Conservation (phyloP, 2,329 filamentous ascomycete species). For the Trichophyton equinum region DNA sequence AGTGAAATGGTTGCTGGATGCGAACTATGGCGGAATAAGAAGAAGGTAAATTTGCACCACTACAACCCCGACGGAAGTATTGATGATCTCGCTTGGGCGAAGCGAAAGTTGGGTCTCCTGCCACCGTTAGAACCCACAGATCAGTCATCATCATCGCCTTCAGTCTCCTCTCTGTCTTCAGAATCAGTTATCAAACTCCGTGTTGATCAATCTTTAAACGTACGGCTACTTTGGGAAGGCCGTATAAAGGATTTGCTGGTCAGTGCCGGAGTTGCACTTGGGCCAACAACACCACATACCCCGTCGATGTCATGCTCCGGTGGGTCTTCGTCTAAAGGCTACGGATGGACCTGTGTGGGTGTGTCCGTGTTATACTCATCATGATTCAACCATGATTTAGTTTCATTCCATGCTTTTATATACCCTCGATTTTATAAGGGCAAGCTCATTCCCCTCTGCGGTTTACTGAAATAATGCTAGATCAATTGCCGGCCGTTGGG, state of each 20-base stretch:
- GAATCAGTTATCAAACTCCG: conserved; percentile 81
- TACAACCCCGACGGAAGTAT: conserved; percentile 11
- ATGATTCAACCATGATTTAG: conserved; percentile 14
- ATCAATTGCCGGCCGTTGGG: background rate
- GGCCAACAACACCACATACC: conserved; percentile 32
- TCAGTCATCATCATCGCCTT: conserved; percentile 35
- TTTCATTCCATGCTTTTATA: background rate
- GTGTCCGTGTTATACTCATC: conserved; percentile 33
- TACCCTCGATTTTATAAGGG: background rate
- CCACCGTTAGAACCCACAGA: conserved; percentile 3
- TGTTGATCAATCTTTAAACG: conserved; percentile 74
- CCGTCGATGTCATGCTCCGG: conserved; percentile 17
- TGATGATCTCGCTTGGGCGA: conserved; percentile 35
- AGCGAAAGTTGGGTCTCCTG: conserved; percentile 26
- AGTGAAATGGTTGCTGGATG: conserved; percentile 83
- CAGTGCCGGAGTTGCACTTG: conserved; percentile 75
- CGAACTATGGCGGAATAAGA: conserved; percentile 68
- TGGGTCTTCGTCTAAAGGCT: conserved; percentile 21
- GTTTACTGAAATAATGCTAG: background rate
- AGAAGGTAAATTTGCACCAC: background rate
- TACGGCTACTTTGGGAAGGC: conserved; percentile 86
- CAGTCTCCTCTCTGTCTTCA: conserved; percentile 34
- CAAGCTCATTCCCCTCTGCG: background rate
- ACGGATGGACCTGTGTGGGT: conserved; percentile 30
- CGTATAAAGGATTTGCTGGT: conserved; percentile 85